Percentiles rank a stretch among this genome's conserved stretches.
phyloP scores from a whole-genome alignment of 73 alveolate species.

The Effrenium voratum region DNA sequence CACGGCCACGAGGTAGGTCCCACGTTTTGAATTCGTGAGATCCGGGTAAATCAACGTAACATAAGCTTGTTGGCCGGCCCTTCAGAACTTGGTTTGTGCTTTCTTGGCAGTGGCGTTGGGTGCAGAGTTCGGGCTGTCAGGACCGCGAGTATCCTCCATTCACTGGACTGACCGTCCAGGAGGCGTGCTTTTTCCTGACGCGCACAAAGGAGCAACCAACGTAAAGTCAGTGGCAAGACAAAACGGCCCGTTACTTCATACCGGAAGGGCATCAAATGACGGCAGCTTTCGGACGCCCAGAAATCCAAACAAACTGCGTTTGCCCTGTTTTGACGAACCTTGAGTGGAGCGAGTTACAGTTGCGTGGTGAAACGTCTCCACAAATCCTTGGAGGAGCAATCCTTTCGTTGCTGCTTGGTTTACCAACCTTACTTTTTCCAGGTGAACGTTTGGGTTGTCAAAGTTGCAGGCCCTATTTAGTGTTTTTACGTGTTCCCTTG shows the following conservation, averaged over 20 bases:
- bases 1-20: too few relatives aligned
- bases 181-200: conserved; percentile 26
- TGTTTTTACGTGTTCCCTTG: too few relatives aligned
- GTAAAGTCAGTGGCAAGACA: not conserved
- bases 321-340: not conserved
- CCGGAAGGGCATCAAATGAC: not conserved
- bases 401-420: not conserved
- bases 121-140: not conserved
- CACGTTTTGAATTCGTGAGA: too few relatives aligned
- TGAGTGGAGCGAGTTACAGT: not conserved
- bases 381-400: not conserved
- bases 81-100: too few relatives aligned
- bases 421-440: not conserved
- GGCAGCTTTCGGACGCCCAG: too few relatives aligned
- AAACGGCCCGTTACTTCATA: not conserved
- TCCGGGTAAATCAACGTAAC: too few relatives aligned
- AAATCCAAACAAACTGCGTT: too few relatives aligned
- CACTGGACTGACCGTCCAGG: conserved; percentile 57
- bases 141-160: conserved; percentile 54
- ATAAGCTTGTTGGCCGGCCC: too few relatives aligned
- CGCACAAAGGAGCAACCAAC: too few relatives aligned
- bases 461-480: too few relatives aligned
- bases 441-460: not conserved
- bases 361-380: not conserved
- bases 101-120: too few relatives aligned